Percentiles rank a stretch among this genome's conserved stretches.
Evolutionary conservation across 768 basidiomycete genomes (phyloP).

Genomic region (Tremella fuciformis): DNA sequence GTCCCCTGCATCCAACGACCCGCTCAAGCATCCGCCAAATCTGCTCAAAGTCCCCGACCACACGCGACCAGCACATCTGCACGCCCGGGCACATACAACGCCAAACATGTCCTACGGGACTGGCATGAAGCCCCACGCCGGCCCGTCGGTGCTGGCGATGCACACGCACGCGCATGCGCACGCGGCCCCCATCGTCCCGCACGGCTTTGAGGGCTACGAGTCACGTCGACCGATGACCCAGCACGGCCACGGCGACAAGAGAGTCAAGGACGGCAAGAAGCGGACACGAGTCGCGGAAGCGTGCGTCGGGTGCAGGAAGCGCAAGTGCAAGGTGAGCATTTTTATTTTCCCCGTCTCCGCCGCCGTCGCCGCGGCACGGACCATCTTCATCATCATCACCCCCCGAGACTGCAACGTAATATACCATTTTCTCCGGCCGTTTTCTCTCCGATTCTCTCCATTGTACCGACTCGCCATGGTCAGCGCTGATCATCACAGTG

Average conservation of each 20-base stretch:
- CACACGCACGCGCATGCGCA: too few species aligned
- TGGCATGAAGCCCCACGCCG: too few species aligned
- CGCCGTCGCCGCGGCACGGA: not conserved
- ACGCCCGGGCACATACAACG: too few species aligned
- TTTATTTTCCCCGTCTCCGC: not conserved
- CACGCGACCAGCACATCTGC: too few species aligned
- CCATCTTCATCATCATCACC: constrained; percentile 1
- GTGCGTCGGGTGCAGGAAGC: constrained; percentile 4
- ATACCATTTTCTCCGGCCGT: not conserved
- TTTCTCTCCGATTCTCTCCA: not conserved
- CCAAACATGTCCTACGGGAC: too few species aligned
- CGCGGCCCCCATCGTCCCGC: too few species aligned
- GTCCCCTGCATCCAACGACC: too few species aligned
- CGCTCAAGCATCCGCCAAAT: too few species aligned
- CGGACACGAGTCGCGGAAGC: not conserved
- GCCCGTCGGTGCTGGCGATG: too few species aligned
- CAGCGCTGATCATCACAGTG: not conserved
- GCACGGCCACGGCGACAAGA: not conserved
- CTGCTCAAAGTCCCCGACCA: too few species aligned
- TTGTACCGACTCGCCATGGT: not conserved
- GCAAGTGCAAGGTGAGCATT: constrained; percentile 1
- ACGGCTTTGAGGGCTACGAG: too few species aligned
- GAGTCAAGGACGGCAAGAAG: constrained; percentile 1
- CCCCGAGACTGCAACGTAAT: not conserved
- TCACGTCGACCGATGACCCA: too few species aligned